A percentile compares a stretch with the other conserved stretches of the same genome.
Conservation (phyloP, 2,329 filamentous ascomycete genomes). For the Cyphellophora attinorum region DNA sequence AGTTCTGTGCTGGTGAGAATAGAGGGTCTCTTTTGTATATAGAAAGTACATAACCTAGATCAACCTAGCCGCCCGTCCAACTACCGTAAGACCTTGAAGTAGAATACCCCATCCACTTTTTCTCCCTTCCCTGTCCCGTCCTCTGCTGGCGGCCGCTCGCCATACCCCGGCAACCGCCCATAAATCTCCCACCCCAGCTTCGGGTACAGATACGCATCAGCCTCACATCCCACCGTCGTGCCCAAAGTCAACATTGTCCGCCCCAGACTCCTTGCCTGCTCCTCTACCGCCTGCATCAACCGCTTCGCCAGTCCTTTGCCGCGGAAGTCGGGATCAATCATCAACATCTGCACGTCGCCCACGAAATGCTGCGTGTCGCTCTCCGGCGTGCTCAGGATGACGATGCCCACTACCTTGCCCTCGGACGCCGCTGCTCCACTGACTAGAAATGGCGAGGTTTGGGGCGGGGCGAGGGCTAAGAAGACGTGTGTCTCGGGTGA, state of each 20-base stretch:
- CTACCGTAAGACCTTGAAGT: conserved; percentile 17
- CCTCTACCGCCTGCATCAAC: conserved; percentile 47
- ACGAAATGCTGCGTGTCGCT: conserved; percentile 49
- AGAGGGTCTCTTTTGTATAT: too few relatives aligned
- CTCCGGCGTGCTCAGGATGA: conserved; percentile 43
- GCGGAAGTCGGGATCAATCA: conserved; percentile 45
- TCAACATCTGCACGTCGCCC: conserved; percentile 47
- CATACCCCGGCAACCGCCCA: conserved; percentile 47
- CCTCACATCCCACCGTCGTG: conserved; percentile 42
- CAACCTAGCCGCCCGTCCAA: conserved; percentile 5
- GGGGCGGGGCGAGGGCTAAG: neutral
- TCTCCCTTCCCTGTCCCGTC: conserved; percentile 38
- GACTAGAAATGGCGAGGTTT: neutral
- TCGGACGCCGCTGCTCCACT: neutral
- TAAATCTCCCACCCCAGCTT: conserved; percentile 48
- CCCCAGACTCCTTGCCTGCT: conserved; percentile 39
- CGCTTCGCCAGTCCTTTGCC: conserved; percentile 41
- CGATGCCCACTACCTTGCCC: conserved; percentile 32
- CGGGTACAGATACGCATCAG: conserved; percentile 42
- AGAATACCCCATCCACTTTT: conserved; percentile 27
- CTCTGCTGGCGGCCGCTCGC: conserved; percentile 42
- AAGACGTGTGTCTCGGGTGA: neutral
- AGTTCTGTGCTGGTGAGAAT: too few relatives aligned
- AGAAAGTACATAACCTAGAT: too few relatives aligned
- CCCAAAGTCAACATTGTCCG: conserved; percentile 45